Evolutionary conservation across 345 rosid genomes (phyloP), one percentile per base, ranked within the genome.

Genomic region (Eucalyptus paniculata): DNA sequence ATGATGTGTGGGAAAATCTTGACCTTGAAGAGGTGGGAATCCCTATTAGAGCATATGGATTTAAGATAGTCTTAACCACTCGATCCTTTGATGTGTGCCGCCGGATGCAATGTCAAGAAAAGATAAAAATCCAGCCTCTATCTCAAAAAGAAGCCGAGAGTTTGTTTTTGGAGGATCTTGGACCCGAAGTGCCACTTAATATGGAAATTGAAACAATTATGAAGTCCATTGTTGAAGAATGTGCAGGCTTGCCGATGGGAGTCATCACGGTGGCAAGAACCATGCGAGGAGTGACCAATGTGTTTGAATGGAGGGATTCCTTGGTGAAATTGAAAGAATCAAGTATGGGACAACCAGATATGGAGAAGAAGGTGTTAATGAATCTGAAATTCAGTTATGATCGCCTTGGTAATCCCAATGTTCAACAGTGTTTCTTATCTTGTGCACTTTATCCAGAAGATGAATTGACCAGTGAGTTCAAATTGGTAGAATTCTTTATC

Each of bases 381-480:
- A 47, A 67, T 17, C 32, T 93, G 6, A 65, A 80, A 23, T 21
- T 54, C 12, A 51, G 9, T 51, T 51, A 51, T 17, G 56, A 51
- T 51, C 9, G 23, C 4, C 56, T 92, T 50, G 86, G 45, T 18
- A 83, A 90, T 80, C 42, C 51, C 2, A 6, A 90, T 12, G 10
- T 65, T 0, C 90, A 90, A 34, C 88, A 86, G 3, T 92, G 93
- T 32, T 91, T 93, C 87, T 53, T 90, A n/a, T 88, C 87, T 62
- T 92, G 92, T 83, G 92, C 93, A 32, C 67, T 94, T 6, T 91
- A 86, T 87, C 87, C 91, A 87, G 90, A 67, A 62, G 17, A 28
- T 62, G 0, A 62, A 28, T 13, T 2, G 91, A 89, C 37, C 37
- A 2, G 4, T 8, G 42, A 40, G 87, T 87, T 12, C 8, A 7